phyloP scores from a whole-genome alignment of 768 basidiomycete genomes.

The Hericium coralloides region DNA sequence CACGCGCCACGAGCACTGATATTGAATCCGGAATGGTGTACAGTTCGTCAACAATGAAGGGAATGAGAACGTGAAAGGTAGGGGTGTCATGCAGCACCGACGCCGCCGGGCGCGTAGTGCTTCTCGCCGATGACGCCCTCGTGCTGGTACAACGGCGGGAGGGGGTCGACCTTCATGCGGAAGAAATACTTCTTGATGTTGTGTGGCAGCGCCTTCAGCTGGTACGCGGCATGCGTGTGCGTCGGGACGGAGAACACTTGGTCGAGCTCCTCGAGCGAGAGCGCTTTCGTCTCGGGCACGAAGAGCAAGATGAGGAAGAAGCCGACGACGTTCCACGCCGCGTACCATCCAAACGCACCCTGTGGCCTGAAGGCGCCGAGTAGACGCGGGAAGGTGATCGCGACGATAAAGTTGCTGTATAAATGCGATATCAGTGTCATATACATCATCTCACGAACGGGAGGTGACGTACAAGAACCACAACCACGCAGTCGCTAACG shows the following conservation, averaged over 20 bases:
- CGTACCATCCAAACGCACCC: slow-evolving; percentile 72
- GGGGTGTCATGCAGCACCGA: slow-evolving; percentile 5
- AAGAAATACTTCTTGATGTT: slow-evolving; percentile 46
- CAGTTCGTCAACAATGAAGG: no score
- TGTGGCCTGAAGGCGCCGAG: slow-evolving; percentile 53
- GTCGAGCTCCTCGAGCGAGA: slow-evolving; percentile 58
- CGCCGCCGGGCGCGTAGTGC: slow-evolving; percentile 23
- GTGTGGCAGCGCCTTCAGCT: slow-evolving; percentile 43
- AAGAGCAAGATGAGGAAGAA: slow-evolving; percentile 53
- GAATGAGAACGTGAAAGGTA: no score
- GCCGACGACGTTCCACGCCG: slow-evolving; percentile 51
- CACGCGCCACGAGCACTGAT: no score
- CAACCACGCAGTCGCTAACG: slow-evolving; percentile 51
- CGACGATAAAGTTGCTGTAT: slow-evolving; percentile 26
- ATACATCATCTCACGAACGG: background rate
- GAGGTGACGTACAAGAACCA: slow-evolving; percentile 37
- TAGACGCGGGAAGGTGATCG: slow-evolving; percentile 65
- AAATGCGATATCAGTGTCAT: background rate
- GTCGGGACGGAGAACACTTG: slow-evolving; percentile 53
- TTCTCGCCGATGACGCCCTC: slow-evolving; percentile 29
- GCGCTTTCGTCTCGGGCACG: slow-evolving; percentile 63
- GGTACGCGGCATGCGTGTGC: slow-evolving; percentile 48
- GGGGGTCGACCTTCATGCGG: slow-evolving; percentile 31
- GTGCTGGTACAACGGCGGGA: slow-evolving; percentile 39
- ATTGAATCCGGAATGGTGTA: no score